Conservation (phyloP, 2,329 filamentous ascomycete genomes). For the Rhynchosporium secalis region DNA sequence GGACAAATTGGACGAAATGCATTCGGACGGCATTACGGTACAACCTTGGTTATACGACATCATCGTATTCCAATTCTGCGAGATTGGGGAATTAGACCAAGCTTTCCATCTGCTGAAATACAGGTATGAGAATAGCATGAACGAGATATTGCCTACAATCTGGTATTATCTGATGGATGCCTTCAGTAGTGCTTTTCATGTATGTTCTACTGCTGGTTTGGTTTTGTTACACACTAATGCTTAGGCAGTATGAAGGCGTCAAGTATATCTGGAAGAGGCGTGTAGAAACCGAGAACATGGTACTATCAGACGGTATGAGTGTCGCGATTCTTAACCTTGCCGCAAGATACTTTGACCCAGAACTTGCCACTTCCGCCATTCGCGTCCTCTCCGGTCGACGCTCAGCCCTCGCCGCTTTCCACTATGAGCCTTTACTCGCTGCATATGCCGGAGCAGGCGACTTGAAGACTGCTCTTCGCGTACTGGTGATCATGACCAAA, state of each 20-base stretch:
- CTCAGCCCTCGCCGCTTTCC: constrained; percentile 59
- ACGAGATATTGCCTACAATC: constrained; percentile 52
- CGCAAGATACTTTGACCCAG: constrained; percentile 64
- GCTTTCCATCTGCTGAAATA: constrained; percentile 67
- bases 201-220: constrained; percentile 43
- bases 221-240: not conserved
- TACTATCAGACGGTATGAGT: constrained; percentile 64
- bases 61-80: constrained; percentile 71
- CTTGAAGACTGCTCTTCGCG: constrained; percentile 63
- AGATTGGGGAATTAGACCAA: constrained; percentile 74
- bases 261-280: constrained; percentile 69
- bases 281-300: constrained; percentile 55
- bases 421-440: constrained; percentile 79
- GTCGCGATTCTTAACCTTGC: constrained; percentile 71
- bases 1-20: constrained; percentile 66
- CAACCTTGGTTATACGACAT: constrained; percentile 77
- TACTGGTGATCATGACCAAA: constrained; percentile 72
- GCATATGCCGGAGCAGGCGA: constrained; percentile 64
- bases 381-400: constrained; percentile 60
- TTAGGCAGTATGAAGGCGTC: constrained; percentile 59
- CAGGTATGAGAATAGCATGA: constrained; percentile 48
- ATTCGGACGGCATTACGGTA: constrained; percentile 53
- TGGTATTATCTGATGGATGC: constrained; percentile 74
- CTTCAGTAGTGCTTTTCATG: constrained; percentile 65
- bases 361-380: constrained; percentile 71